Conservation (phyloP, 2,329 filamentous ascomycete genomes). For the Penicillium sp. region DNA sequence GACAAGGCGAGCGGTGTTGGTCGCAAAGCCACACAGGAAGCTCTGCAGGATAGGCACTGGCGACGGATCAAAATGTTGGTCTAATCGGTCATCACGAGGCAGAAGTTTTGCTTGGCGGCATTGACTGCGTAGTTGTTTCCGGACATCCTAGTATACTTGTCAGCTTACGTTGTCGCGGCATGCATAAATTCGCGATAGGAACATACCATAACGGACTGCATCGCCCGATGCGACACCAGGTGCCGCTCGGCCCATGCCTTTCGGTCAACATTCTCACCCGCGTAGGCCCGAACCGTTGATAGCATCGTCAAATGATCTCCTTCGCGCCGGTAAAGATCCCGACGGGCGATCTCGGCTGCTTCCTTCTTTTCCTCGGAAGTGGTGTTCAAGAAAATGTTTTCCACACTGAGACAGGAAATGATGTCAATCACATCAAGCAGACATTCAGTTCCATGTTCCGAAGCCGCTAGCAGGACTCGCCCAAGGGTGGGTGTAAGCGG, state of each 20-base stretch:
- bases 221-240: slow-evolving; percentile 62
- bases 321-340: slow-evolving; percentile 58
- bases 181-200: not conserved
- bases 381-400: slow-evolving; percentile 62
- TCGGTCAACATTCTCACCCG: slow-evolving; percentile 57
- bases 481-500: slow-evolving; percentile 80
- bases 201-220: slow-evolving; percentile 62
- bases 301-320: slow-evolving; percentile 66
- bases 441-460: slow-evolving; percentile 68
- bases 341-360: slow-evolving; percentile 56
- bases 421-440: slow-evolving; percentile 84
- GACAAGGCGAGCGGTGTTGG: slow-evolving; percentile 61
- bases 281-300: slow-evolving; percentile 60
- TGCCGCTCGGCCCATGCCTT: slow-evolving; percentile 61
- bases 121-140: slow-evolving; percentile 61
- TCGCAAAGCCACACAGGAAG: slow-evolving; percentile 59
- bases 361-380: slow-evolving; percentile 62
- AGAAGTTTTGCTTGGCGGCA: slow-evolving; percentile 52
- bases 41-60: slow-evolving; percentile 56
- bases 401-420: slow-evolving; percentile 65
- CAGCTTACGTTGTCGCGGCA: not conserved
- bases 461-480: slow-evolving; percentile 78
- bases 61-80: slow-evolving; percentile 33
- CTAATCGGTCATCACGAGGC: slow-evolving; percentile 24
- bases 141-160: slow-evolving; percentile 49